These are phyloP conservation scores for Cyberlindnera misumaiensis DNA, from an alignment of 805 yeast genomes.

Conservation along the genomic window DNA sequence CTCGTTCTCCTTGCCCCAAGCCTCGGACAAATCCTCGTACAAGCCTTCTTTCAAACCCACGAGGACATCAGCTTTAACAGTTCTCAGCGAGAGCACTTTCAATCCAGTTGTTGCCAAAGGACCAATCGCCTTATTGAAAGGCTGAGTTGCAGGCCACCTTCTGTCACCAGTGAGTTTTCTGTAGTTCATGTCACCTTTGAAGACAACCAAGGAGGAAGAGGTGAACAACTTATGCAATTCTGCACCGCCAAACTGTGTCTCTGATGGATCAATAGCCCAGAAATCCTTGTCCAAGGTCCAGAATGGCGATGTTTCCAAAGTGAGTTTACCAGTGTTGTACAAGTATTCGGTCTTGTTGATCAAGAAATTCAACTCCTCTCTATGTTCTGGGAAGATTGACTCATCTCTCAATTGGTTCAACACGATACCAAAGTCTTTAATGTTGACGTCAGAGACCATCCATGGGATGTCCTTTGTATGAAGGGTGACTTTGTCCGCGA, in stretches of 20 bases:
- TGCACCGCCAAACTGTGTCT: conserved; percentile 50
- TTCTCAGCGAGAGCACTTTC: conserved; percentile 70
- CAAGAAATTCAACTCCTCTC: conserved; percentile 41
- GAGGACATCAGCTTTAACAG: conserved; percentile 93
- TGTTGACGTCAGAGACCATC: conserved; percentile 96
- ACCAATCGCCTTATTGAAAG: conserved; percentile 66
- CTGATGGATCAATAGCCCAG: conserved; percentile 56
- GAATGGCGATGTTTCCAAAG: conserved; percentile 56
- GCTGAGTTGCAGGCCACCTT: conserved; percentile 77
- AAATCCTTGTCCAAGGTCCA: conserved; percentile 83
- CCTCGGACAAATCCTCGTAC: conserved; percentile 56
- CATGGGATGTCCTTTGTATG: conserved; percentile 93
- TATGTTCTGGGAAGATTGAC: conserved; percentile 40
- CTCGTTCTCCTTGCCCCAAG: conserved; percentile 58
- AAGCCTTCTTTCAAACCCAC: conserved; percentile 75
- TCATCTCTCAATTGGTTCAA: conserved; percentile 49
- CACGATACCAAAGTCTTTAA: conserved; percentile 63
- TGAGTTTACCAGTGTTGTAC: conserved; percentile 39
- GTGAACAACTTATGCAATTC: conserved; percentile 54
- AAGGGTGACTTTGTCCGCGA: conserved; percentile 57
- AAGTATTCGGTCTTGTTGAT: conserved; percentile 39
- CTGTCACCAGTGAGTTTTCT: conserved; percentile 90
- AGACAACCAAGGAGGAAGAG: conserved; percentile 64
- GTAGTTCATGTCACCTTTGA: conserved; percentile 95
- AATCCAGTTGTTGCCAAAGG: conserved; percentile 57